Base-by-base conservation (phyloP, 495 filamentous ascomycete species). In the Lasiosphaeria miniovina region DNA sequence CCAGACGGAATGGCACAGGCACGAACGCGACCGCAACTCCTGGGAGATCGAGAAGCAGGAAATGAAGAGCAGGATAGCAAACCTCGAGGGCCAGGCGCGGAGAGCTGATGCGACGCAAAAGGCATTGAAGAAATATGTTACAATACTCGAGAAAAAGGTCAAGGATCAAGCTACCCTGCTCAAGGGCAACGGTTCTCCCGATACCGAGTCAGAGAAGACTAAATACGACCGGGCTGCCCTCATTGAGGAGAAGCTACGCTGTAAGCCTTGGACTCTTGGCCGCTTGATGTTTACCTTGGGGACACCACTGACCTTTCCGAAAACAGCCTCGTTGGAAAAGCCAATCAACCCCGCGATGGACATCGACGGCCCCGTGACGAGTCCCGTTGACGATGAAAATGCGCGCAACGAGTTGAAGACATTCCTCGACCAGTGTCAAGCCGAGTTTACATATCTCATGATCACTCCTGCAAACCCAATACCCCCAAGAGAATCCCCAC, bases 41-140 rank as follows among this genome's bases (percentile, higher is more conserved):
- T 99, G 94, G 94, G 94, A 98, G 69, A 98, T 98, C 70, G 94
- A 98, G 76, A 86, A 90, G 69, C 94, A 95, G 60, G 94, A 98
- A 79, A 98, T 98, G 94, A 98, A 96, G 76, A 91, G 90, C 62
- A 87, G 93, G 71, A 97, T 98, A 75, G 94, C 93, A n/a, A 87
- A 88, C 68, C 81, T 97, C 61, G 94, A 98, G 70, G 94, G 94
- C 57, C 90, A 95, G 54, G 82, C 88, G 24, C 81, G 93, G 52
- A 90, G 90, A 53, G 86, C 88, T 52, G 95, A 95, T 74, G 86
- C 88, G 58, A 77, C 92, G 59, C 90, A 96, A 57, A 93, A 93
- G 73, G 89, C 89, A 12, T 76, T 96, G 50, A 88, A 88, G 61
- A 92, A 90, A 74, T 93, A 96, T 71, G 88, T 98, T 56, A 80